Conservation (phyloP, 2,329 filamentous ascomycete genomes). For the Phoma sp. region DNA sequence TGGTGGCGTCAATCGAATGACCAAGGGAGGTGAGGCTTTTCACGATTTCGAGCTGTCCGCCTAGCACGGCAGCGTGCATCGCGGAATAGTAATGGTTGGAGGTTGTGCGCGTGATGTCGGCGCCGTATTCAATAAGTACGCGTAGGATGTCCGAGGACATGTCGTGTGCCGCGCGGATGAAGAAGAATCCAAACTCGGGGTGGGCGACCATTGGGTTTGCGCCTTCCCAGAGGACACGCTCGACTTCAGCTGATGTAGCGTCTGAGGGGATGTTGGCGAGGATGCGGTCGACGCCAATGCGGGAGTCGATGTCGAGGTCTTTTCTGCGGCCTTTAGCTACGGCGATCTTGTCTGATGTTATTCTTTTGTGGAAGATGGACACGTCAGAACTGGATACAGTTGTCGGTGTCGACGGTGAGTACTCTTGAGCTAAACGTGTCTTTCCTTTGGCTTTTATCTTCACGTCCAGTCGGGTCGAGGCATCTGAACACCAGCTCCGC, state of each 20-base stretch:
- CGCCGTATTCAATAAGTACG: slow-evolving; percentile 41
- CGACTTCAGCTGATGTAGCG: slow-evolving; percentile 34
- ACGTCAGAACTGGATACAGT: slow-evolving; percentile 35
- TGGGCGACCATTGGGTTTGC: slow-evolving; percentile 41
- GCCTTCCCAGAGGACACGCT: slow-evolving; percentile 41
- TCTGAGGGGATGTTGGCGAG: slow-evolving; percentile 35
- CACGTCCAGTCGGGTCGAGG: slow-evolving; percentile 18
- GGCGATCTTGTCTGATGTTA: slow-evolving; percentile 40
- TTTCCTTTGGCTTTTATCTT: slow-evolving; percentile 20
- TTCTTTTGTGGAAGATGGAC: slow-evolving; percentile 35
- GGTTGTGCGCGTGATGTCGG: slow-evolving; percentile 33
- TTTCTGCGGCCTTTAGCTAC: slow-evolving; percentile 38
- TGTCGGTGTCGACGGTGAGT: too few species aligned
- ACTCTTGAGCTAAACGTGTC: slow-evolving; percentile 18
- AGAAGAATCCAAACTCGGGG: slow-evolving; percentile 39
- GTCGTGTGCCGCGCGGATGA: slow-evolving; percentile 39
- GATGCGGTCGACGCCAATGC: slow-evolving; percentile 38
- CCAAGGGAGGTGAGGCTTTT: slow-evolving; percentile 37
- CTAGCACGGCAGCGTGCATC: slow-evolving; percentile 41
- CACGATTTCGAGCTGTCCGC: slow-evolving; percentile 34
- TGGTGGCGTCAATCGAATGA: slow-evolving; percentile 36
- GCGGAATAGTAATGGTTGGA: slow-evolving; percentile 31
- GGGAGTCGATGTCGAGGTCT: slow-evolving; percentile 32
- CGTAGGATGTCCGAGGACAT: slow-evolving; percentile 33
- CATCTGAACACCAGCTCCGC: slow-evolving; percentile 33